phyloP scores from a whole-genome alignment of 345 rosid genomes.

The Limnanthes douglasii region DNA sequence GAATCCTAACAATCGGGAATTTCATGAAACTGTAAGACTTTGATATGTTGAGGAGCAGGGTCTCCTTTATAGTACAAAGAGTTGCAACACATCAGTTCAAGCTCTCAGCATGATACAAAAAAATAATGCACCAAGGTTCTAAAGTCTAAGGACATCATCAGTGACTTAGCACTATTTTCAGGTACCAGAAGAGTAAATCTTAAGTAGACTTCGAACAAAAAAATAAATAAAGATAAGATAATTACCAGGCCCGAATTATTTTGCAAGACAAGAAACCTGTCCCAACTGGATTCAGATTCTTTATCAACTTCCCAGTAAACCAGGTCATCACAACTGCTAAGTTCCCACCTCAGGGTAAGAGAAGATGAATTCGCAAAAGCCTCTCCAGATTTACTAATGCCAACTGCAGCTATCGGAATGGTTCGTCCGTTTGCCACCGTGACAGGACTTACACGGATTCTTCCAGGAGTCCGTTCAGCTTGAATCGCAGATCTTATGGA shows the following conservation, averaged over 20 bases:
- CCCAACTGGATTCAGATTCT: slow-evolving; percentile 57
- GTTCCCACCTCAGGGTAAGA: slow-evolving; percentile 69
- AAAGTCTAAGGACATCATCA: no score
- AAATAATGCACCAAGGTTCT: no score
- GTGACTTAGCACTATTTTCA: no score
- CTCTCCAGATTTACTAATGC: slow-evolving; percentile 47
- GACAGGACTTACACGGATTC: slow-evolving; percentile 40
- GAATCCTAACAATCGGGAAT: no score
- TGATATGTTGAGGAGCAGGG: no score
- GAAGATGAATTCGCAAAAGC: slow-evolving; percentile 92
- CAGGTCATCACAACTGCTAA: slow-evolving; percentile 47
- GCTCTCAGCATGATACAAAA: no score
- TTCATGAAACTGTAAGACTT: no score
- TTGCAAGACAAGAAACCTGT: slow-evolving; percentile 58
- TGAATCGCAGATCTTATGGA: slow-evolving; percentile 37
- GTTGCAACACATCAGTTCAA: no score
- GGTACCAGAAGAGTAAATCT: no score
- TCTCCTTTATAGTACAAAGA: no score
- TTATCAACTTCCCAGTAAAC: slow-evolving; percentile 58
- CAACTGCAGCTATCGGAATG: slow-evolving; percentile 68
- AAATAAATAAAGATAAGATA: no score
- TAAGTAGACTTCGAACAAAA: no score
- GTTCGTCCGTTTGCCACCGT: slow-evolving; percentile 85
- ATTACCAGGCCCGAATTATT: slow-evolving; percentile 77
- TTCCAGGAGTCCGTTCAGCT: slow-evolving; percentile 40